A percentile compares a stretch with the other conserved stretches of the same genome.
These are phyloP conservation scores for Pestalotiopsis sp. DNA, from an alignment of 2,329 filamentous ascomycete species.

Conservation along the genomic window DNA sequence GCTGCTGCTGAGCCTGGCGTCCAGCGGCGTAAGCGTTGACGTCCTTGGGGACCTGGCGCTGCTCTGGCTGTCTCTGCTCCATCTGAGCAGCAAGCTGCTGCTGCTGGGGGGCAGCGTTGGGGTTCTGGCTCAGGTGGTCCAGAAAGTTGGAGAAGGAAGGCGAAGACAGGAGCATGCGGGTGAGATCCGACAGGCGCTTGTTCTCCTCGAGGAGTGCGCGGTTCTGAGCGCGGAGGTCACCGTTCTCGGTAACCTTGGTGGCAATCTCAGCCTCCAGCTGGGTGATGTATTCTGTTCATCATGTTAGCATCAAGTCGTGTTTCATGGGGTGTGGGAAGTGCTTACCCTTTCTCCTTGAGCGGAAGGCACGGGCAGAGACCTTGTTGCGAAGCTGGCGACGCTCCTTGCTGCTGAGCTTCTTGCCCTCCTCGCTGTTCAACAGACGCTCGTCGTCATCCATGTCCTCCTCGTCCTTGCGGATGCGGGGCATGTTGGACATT, in stretches of 20 bases:
- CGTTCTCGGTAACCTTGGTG: slow-evolving; percentile 79
- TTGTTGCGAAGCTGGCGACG: slow-evolving; percentile 97
- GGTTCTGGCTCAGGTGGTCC: slow-evolving; percentile 66
- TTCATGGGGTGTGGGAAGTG: neutral
- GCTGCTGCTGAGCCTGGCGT: slow-evolving; percentile 59
- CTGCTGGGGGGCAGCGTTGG: slow-evolving; percentile 42
- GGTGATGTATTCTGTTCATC: slow-evolving; percentile 83
- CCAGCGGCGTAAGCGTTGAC: slow-evolving; percentile 59
- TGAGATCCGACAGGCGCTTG: slow-evolving; percentile 74
- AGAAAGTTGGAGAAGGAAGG: slow-evolving; percentile 83
- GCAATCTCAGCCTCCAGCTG: slow-evolving; percentile 92
- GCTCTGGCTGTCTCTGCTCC: slow-evolving; percentile 45
- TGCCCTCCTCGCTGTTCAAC: slow-evolving; percentile 94
- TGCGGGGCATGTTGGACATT: slow-evolving; percentile 69
- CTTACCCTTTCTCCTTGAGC: slow-evolving; percentile 92
- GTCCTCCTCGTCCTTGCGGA: slow-evolving; percentile 93
- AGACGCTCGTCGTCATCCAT: slow-evolving; percentile 98
- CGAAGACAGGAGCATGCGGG: slow-evolving; percentile 79
- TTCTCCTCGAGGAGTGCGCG: slow-evolving; percentile 83
- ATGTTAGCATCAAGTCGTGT: slow-evolving; percentile 46
- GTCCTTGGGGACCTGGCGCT: slow-evolving; percentile 64
- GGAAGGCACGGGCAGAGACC: slow-evolving; percentile 95
- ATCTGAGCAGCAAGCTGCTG: slow-evolving; percentile 41
- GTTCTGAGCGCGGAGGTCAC: slow-evolving; percentile 80
- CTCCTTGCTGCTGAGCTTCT: slow-evolving; percentile 98